Conservation (phyloP, 768 basidiomycete species). For the Lactarius trivialis region DNA sequence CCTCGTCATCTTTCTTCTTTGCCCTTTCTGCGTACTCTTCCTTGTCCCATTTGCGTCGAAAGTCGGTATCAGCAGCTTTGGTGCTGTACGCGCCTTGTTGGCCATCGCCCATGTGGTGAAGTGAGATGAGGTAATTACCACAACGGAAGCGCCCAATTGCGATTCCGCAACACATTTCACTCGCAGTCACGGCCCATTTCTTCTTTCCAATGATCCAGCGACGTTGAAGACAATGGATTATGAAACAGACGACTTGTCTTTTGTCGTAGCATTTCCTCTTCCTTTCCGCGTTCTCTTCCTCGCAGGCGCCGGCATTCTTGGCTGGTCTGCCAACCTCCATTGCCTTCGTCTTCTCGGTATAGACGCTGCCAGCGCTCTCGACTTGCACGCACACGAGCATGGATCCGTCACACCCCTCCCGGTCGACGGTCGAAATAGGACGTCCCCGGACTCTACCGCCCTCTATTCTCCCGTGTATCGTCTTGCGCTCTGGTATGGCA, state of each 20-base stretch:
- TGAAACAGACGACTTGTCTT: constrained; percentile 37
- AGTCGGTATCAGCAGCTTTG: constrained; percentile 25
- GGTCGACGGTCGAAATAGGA: constrained; percentile 21
- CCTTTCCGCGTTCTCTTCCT: constrained; percentile 88
- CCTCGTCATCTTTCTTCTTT: constrained; percentile 36
- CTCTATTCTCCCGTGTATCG: constrained; percentile 62
- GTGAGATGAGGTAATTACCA: neutral
- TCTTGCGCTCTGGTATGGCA: constrained; percentile 53
- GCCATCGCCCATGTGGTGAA: constrained; percentile 18
- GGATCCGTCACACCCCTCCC: constrained; percentile 24
- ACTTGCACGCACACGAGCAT: constrained; percentile 35
- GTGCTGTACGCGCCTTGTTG: constrained; percentile 23
- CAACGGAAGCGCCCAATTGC: neutral
- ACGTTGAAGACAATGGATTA: constrained; percentile 22
- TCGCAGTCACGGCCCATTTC: neutral
- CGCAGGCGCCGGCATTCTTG: constrained; percentile 70
- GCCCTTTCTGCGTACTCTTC: constrained; percentile 39
- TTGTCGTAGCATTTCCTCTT: constrained; percentile 66
- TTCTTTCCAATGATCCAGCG: neutral
- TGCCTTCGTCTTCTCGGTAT: constrained; percentile 66
- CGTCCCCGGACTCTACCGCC: constrained; percentile 33
- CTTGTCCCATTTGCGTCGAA: constrained; percentile 42
- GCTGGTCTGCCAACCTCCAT: constrained; percentile 93
- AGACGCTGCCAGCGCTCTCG: constrained; percentile 67
- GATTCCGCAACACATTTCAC: too few relatives aligned